Base-by-base conservation (phyloP, 441 rosid genomes). In the Pelargonium citronellum region DNA sequence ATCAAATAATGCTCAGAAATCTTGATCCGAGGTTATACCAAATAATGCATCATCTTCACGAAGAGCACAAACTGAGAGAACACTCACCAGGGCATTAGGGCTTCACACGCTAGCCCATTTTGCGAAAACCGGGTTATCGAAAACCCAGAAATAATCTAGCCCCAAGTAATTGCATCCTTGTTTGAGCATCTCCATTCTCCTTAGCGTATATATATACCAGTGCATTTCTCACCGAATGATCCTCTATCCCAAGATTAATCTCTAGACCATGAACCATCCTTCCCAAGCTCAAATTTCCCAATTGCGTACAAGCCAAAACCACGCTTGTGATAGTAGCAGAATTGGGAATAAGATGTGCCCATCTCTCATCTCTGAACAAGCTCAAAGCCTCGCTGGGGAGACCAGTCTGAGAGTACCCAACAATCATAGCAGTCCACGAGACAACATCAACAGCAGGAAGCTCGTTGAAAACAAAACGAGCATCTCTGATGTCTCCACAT, bases 151-250 rank as follows among this genome's bases (percentile, higher is more conserved):
- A 88, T 86, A 67, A 88, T 82, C 8, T 87, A 78, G 67, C 82
- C 86, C 90, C 92, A 88, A 19, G 89, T 77, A 67, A 88, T 74
- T 43, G 85, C 46, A 62, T 79, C 83, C 77, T 83, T 85, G 37
- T 77, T 80, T 66, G 72, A 64, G 92, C 86, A 62, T 82, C 82
- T 66, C 66, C 78, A 63, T 83, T 76, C 74, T 66, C 77, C 46
- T 62, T 88, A 2, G 86, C 84, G 75, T 88, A 88, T 89, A 88
- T 85, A 72, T 86, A 84, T 30, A 88, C 74, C 30, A 86, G 84
- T 69, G 87, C 86, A 68, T 88, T 86, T 16, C 75, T 82, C 67
- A 83, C 82, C 3, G 75, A 74, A 12, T 78, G 70, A 67, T 80
- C 89, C 70, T 80, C 80, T 4, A 85, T 72, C 53, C 89, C 87